Evolutionary conservation across 2,329 filamentous ascomycete species (phyloP).

Genomic region (Pseudogymnoascus sp.): DNA sequence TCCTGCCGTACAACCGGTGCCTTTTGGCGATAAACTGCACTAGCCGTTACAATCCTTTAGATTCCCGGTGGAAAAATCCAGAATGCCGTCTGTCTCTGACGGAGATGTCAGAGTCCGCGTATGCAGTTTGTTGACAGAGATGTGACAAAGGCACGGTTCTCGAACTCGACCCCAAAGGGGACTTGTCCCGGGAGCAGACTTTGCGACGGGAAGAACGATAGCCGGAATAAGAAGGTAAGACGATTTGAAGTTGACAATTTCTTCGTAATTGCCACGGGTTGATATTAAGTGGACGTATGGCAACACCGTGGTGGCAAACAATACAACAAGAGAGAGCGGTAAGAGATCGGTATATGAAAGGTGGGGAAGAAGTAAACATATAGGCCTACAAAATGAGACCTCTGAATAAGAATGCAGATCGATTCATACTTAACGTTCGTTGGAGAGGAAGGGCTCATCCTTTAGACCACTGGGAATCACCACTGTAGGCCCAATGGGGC

Average conservation of each 20-base stretch:
- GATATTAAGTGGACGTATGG: background rate
- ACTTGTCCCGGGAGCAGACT: background rate
- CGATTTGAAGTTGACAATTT: background rate
- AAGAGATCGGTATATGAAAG: background rate
- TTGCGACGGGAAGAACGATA: background rate
- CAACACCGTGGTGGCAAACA: background rate
- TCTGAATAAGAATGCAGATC: background rate
- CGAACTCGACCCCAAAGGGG: background rate
- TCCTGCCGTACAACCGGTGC: background rate
- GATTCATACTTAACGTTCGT: background rate
- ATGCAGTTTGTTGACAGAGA: background rate
- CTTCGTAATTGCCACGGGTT: background rate
- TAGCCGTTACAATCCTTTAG: background rate
- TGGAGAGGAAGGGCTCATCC: background rate
- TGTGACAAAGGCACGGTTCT: background rate
- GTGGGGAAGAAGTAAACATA: background rate
- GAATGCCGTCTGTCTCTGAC: background rate
- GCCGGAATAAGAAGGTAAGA: background rate
- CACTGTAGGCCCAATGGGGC: background rate
- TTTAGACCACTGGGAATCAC: background rate
- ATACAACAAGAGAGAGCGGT: background rate
- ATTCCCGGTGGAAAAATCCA: background rate
- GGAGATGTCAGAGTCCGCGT: background rate
- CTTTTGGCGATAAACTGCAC: background rate
- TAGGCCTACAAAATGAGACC: background rate